A percentile compares a stretch with the other conserved stretches of the same genome.
Conservation (phyloP, 2,329 filamentous ascomycete genomes). For the Colletotrichum sp. region DNA sequence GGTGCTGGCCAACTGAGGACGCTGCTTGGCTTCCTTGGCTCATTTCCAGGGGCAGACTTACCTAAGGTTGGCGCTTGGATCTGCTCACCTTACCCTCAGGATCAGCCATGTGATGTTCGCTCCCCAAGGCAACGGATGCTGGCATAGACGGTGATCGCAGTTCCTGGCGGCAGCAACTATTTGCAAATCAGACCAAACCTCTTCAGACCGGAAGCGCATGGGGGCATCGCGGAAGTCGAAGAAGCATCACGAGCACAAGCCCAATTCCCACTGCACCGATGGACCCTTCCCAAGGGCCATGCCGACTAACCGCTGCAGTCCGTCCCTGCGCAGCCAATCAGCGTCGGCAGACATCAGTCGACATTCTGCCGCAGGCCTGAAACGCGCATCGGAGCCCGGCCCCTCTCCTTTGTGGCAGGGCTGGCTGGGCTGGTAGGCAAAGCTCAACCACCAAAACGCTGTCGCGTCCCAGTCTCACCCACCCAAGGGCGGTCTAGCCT, state of each 20-base stretch:
- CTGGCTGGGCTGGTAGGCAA: neutral
- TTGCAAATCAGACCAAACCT: neutral
- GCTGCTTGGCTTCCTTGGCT: neutral
- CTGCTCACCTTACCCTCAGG: neutral
- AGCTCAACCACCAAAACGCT: conserved; percentile 9
- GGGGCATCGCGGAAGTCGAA: neutral
- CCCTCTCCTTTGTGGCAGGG: conserved; percentile 9
- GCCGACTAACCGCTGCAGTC: conserved; percentile 18
- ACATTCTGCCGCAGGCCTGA: conserved; percentile 29
- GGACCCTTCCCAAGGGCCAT: conserved; percentile 4
- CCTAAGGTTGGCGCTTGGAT: neutral
- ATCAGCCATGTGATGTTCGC: neutral
- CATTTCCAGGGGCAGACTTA: neutral
- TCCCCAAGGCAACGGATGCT: neutral
- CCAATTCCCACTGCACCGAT: neutral
- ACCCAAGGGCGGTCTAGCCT: conserved; percentile 14
- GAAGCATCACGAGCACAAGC: neutral
- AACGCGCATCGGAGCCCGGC: conserved; percentile 13
- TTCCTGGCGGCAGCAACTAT: neutral
- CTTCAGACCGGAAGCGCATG: neutral
- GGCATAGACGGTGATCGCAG: neutral
- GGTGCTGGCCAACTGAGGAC: neutral
- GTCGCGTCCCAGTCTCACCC: conserved; percentile 18
- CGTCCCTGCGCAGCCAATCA: conserved; percentile 13
- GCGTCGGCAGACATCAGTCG: conserved; percentile 14